Base-by-base conservation (phyloP, 495 filamentous ascomycete species). In the Hypoxylon fuscum region DNA sequence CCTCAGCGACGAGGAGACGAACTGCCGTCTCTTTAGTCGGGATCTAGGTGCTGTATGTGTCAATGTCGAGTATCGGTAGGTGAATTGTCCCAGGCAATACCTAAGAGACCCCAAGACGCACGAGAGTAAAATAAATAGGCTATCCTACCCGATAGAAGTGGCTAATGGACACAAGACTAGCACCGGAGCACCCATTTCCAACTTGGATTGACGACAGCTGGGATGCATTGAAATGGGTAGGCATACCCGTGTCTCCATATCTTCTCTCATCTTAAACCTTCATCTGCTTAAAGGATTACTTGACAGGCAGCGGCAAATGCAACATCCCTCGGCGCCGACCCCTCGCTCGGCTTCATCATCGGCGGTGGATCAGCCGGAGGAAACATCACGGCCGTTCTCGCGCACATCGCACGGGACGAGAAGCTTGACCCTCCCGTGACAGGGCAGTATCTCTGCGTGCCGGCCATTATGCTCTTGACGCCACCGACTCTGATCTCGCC, bases 321-420 rank as follows among this genome's bases (percentile, higher is more conserved):
- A 53, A 32, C 66, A 32, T 64, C 68, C 5, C 66, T 78, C 4
- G 72, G 68, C 17, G 74, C 76, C 12, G 72, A 78, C 45, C 72
- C 75, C 2, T 56, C 66, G 6, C 69, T 56, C 47, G 83, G 83
- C 1, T 84, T 84, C 53, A 59, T 85, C 23, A 51, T 84, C 31
- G 80, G 80, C 21, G 83, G 83, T 4, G 72, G 70, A 2, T 81
- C 77, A 3, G 80, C 81, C 11, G 83, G 82, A 6, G 81, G 71
- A 2, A 80, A 81, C 57, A 65, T 84, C 9, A 62, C 77, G 0
- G 74, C 76, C 10, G 72, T 80, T 9, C 57, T 79, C 2, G 68
- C 73, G 1, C 76, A 79, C 60, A 69, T 73, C 0, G 71, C 74
- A 3, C 64, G 76, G 1, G 79, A 81, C 40, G 75, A 81, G 25